Base-by-base conservation (phyloP, 768 basidiomycete genomes). In the Tricholoma terreum region DNA sequence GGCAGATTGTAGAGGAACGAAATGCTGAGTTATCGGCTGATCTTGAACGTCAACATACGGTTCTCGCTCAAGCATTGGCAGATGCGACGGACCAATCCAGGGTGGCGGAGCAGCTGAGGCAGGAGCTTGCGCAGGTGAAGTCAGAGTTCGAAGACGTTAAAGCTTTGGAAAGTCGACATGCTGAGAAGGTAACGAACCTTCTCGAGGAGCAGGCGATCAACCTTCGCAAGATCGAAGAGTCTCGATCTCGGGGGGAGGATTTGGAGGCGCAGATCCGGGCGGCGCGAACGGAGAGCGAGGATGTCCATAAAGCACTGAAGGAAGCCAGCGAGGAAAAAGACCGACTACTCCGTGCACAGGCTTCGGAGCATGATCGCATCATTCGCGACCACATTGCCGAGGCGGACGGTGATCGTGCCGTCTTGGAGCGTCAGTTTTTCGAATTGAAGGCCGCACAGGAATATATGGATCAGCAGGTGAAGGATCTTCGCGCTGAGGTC, bases 341-440 rank as follows among this genome's bases (percentile, higher is more conserved):
- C 55, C 76, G 86, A 19, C 75, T 92, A 14, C 72, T 93, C 56
- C 83, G 80, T 40, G 80, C 78, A 2, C 91, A 93, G 67, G 87
- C 89, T 6, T 84, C 82, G 12, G 90, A 83, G 63, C 80, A 83
- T 60, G 80, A 82, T 36, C 75, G 79, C 19, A 77, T 80, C 50
- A 84, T 97, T 60, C 83, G 92, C 1, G 94, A 97, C 68, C 90
- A 94, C 64, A 87, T 90, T 54, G 90, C 90, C 2, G 95, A 98
- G 70, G 91, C 94, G 12, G 93, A 97, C 65, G 91, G 94, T 1
- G 94, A 98, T 69, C 84, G 93, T 7, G 94, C 94, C 0, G 92
- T 96, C 12, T 77, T 97, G 46, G 94, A 97, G 71, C 86, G 94
- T 50, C 90, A 94, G 69, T 87, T 90, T 67, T 84, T 82, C 38